Conservation (phyloP, 148 eudicot species). For the Simmondsia chinensis region DNA sequence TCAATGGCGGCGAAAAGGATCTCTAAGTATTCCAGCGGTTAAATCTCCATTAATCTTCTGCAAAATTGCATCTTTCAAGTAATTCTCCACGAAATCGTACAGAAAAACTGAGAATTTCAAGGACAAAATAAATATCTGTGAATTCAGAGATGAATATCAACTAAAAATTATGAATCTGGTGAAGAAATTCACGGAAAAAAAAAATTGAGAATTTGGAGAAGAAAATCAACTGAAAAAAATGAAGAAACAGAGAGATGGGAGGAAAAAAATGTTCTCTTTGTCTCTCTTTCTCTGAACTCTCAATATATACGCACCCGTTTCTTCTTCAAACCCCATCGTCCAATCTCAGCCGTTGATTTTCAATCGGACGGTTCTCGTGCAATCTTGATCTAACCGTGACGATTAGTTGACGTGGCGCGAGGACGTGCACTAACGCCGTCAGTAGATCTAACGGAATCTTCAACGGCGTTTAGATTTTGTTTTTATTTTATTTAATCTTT, state of each 20-base stretch:
- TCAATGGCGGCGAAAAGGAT: conserved; percentile 1
- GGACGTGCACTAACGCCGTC: conserved; percentile 4
- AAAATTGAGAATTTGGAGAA: background rate
- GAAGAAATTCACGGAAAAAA: too few relatives aligned
- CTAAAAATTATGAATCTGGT: too few relatives aligned
- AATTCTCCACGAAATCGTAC: too few relatives aligned
- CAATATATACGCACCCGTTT: conserved; percentile 47
- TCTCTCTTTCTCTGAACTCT: background rate
- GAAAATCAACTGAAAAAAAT: background rate
- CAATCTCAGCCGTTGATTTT: conserved; percentile 16
- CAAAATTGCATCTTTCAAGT: too few relatives aligned
- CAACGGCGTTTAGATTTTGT: too few relatives aligned
- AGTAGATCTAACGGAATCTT: conserved; percentile 29
- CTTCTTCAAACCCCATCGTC: conserved; percentile 2
- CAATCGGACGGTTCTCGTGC: conserved; percentile 15
- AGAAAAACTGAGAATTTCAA: too few relatives aligned
- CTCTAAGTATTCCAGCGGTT: background rate
- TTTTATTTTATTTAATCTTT: background rate
- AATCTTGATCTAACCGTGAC: conserved; percentile 11
- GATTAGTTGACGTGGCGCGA: background rate
- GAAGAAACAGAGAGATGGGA: background rate
- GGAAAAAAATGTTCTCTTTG: conserved; percentile 22
- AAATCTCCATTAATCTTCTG: conserved; percentile 2
- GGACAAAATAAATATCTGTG: too few relatives aligned
- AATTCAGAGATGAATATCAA: too few relatives aligned